Evolutionary conservation across 2,329 filamentous ascomycete species (phyloP), one percentile per base, ranked within the genome.

Genomic region (Colletotrichum graminicola): DNA sequence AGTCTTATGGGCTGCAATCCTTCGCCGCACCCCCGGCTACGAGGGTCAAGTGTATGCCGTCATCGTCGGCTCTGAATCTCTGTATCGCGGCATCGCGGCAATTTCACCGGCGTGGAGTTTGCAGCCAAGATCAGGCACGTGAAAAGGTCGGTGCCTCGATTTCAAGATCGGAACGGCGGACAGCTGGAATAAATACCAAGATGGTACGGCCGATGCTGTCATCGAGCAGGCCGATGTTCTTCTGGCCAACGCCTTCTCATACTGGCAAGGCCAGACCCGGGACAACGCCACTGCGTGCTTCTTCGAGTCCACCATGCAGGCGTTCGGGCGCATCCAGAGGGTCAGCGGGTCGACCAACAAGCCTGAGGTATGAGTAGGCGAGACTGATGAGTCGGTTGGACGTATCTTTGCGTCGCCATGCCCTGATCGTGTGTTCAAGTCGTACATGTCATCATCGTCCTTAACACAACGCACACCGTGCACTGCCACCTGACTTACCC

Each of bases 161-260:
- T 83, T 90, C 75, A 88, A 86, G 75, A 84, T 92, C 55, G 91
- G 91, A 62, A 92, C 90, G 14, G 91, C 91, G 10, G 91, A 93
- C 81, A 89, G 86, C 78, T 93, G 91, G 91, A 93, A 93, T 83
- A 92, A 91, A 81, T 91, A 85, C 77, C 85, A 87, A 57, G 91
- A 93, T 77, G 91, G 90, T 49, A 92, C 91, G 34, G 91, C 88
- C 49, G 88, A 93, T 79, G 83, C 87, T 18, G 82, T 93, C 74
- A 88, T 93, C 76, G 80, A 80, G 63, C 86, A 85, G 57, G 87
- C 86, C 62, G 89, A 92, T 62, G 88, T 93, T 69, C 81, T 85
- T 67, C 51, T 93, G 72, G 85, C 88, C 78, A 93, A 93, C 77
- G 91, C 89, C 34, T 93, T 93, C 78, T 87, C 89, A 41, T 93